Evolutionary conservation across 2,329 filamentous ascomycete species (phyloP).

Genomic region (Apiospora sp.): DNA sequence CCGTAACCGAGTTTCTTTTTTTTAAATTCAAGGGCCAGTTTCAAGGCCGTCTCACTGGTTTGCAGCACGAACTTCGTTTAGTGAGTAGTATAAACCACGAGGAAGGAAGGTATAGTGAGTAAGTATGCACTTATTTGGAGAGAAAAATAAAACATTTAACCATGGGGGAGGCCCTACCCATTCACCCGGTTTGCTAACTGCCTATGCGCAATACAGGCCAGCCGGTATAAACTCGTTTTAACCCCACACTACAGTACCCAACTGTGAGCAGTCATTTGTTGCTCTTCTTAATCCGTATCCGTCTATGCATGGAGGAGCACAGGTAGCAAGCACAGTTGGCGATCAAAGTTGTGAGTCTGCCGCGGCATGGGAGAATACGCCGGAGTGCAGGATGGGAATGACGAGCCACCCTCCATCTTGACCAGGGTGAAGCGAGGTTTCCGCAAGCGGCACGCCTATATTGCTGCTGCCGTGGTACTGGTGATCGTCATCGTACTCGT

Average conservation of each 20-base stretch:
- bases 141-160: too few relatives aligned
- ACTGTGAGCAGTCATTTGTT: too few relatives aligned
- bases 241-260: background rate
- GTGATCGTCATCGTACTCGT: slow-evolving; percentile 13
- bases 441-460: slow-evolving; percentile 10
- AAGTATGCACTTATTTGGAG: too few relatives aligned
- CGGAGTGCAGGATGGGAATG: background rate
- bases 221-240: background rate
- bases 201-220: background rate
- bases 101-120: background rate
- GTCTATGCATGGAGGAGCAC: background rate
- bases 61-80: background rate
- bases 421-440: background rate
- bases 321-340: background rate
- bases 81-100: background rate
- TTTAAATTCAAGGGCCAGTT: background rate
- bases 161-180: background rate
- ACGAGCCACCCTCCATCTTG: background rate
- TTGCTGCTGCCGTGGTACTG: background rate
- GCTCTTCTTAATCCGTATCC: too few relatives aligned
- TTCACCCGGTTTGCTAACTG: background rate
- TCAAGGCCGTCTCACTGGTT: background rate
- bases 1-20: background rate
- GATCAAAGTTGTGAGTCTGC: slow-evolving; percentile 12
- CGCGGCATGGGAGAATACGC: slow-evolving; percentile 10